Percentiles rank a stretch among this genome's conserved stretches.
phyloP scores from a whole-genome alignment of 352 stramenopile genomes.

The Phytophthora macrochlamydospora region DNA sequence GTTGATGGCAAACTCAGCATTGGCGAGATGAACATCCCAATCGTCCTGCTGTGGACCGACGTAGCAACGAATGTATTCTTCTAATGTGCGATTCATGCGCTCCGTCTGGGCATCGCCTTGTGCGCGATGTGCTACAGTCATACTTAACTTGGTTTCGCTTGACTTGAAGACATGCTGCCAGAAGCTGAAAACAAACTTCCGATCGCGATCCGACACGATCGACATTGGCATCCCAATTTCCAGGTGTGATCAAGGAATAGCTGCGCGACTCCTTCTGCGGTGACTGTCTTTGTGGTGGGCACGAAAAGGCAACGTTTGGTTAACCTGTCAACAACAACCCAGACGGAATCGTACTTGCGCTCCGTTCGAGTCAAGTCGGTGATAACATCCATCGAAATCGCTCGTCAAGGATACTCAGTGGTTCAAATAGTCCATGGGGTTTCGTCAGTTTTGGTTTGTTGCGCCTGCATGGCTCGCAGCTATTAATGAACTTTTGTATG shows the following conservation, averaged over 20 bases:
- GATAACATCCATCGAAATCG: conserved; percentile 16
- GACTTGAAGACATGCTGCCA: conserved; percentile 12
- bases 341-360: conserved; percentile 9
- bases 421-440: neutral
- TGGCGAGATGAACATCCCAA: conserved; percentile 1
- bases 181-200: conserved; percentile 18
- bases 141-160: conserved; percentile 8
- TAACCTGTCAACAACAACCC: conserved; percentile 18
- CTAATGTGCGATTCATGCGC: conserved; percentile 1
- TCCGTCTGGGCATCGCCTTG: conserved; percentile 14
- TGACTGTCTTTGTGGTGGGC: neutral
- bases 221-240: conserved; percentile 5
- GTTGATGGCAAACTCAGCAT: conserved; percentile 5
- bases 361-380: neutral
- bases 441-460: neutral
- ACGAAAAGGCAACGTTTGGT: conserved; percentile 11
- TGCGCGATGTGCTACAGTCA: conserved; percentile 12
- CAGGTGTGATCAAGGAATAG: conserved; percentile 20
- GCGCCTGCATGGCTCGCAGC: neutral
- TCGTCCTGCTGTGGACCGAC: conserved; percentile 3
- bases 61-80: conserved; percentile 5
- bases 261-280: conserved; percentile 3
- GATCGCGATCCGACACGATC: conserved; percentile 19
- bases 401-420: conserved; percentile 4
- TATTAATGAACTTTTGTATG: neutral